Base-by-base conservation (phyloP, 257 asterid species). In the Gynochthodes officinalis region DNA sequence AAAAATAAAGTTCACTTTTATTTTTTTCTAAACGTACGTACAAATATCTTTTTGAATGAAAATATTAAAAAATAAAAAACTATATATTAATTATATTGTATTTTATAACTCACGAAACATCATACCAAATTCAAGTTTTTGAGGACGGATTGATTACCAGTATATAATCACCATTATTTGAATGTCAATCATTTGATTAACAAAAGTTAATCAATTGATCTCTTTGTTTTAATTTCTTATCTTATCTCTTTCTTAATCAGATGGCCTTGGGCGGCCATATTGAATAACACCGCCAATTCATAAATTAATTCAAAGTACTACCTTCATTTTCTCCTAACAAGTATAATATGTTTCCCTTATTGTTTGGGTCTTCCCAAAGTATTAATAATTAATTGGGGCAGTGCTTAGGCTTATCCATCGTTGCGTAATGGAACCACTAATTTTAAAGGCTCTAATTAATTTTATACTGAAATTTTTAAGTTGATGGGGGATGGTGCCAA, bases 211-310 rank as follows among this genome's bases (percentile, higher is more conserved):
- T 16, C 33, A 10, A 19, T 54, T 37, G 5, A 2, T 40, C 35
- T 42, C 15, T 43, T 55, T 23, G 1, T 33, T 62, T 35, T 19
- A 35, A 71, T 68, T 80, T 76, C 65, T 74, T 78, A 85, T 52
- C 59, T 82, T 73, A 78, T 87, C 90, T 67, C 69, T 70, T 43
- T 67, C 69, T 70, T 43, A 46, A 75, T 81, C 58, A 40, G 28
- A 58, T 81, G 53, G 42, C 50, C 23, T 78, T 81, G 93, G 93
- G 74, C 90, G 90, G 93, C 81, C 77, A 67, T 69, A 53, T 67
- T 59, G 49, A 63, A 61, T 62, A 60, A n/a, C 44, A 52, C 48
- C 25, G 21, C 1, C n/a, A 35, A 21, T n/a, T n/a, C 25, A 52
- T n/a, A 9, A 69, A 53, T 30, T n/a, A 53, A 10, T 14, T 68